A percentile compares a stretch with the other conserved stretches of the same genome.
phyloP scores from a whole-genome alignment of 2,329 filamentous ascomycete species.

The Fusarium citri region DNA sequence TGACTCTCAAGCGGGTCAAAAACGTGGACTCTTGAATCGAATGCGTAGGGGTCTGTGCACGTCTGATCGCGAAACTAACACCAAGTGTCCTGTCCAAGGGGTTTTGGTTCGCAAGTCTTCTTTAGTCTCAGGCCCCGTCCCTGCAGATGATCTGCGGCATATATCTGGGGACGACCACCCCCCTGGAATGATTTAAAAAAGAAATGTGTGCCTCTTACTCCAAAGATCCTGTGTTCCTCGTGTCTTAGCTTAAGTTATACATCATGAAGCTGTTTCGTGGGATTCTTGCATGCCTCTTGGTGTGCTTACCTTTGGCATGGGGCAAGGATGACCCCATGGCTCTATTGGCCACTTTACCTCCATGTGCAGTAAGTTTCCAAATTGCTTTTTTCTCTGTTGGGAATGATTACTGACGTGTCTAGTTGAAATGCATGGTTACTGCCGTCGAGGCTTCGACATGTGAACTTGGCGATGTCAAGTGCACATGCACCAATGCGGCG shows the following conservation, averaged over 20 bases:
- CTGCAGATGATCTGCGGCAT: not conserved
- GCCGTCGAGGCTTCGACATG: slow-evolving; percentile 46
- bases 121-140: not conserved
- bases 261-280: not conserved
- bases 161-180: not conserved
- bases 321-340: slow-evolving; percentile 3
- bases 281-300: not conserved
- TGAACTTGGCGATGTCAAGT: slow-evolving; percentile 43
- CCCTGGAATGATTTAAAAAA: not conserved
- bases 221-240: not conserved
- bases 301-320: not conserved
- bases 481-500: slow-evolving; percentile 48
- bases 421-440: slow-evolving; percentile 46
- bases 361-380: slow-evolving; percentile 48
- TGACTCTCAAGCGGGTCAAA: not conserved
- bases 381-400: not conserved
- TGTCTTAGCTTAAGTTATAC: not conserved
- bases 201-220: not conserved
- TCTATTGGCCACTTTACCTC: slow-evolving; percentile 41
- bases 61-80: not conserved
- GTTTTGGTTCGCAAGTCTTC: no score
- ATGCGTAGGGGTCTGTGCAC: not conserved
- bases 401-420: not conserved
- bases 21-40: not conserved
- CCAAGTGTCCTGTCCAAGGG: no score